These are phyloP conservation scores for Sordaria brevicollis DNA, from an alignment of 495 filamentous ascomycete genomes.

Conservation along the genomic window DNA sequence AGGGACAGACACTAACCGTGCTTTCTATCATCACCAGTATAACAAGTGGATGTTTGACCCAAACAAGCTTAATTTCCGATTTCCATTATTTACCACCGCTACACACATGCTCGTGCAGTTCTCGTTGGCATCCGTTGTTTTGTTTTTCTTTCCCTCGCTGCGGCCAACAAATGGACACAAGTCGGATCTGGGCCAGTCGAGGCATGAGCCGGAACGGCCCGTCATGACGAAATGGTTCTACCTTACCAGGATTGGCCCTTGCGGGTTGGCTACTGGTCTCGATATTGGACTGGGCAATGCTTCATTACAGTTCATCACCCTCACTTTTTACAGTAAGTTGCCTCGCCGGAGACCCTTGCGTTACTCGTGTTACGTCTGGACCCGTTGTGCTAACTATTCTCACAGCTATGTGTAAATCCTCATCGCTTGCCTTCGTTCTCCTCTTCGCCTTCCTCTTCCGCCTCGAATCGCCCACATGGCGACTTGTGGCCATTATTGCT, in stretches of 20 bases:
- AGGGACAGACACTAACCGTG: not conserved
- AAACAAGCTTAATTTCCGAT: conserved; percentile 78
- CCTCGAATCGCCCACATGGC: conserved; percentile 78
- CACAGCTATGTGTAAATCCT: conserved; percentile 97
- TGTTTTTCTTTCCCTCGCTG: conserved; percentile 75
- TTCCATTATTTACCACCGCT: conserved; percentile 91
- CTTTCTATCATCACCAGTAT: conserved; percentile 47
- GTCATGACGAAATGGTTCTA: conserved; percentile 92
- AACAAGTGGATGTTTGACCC: conserved; percentile 99
- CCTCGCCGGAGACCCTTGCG: not conserved
- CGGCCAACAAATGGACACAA: conserved; percentile 50
- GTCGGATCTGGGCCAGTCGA: conserved; percentile 37
- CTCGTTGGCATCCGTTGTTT: conserved; percentile 62
- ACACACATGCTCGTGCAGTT: conserved; percentile 97
- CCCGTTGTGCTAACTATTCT: conserved; percentile 4
- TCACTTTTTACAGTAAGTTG: conserved; percentile 86
- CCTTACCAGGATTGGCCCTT: conserved; percentile 83
- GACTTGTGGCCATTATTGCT: conserved; percentile 74
- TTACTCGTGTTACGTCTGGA: not conserved
- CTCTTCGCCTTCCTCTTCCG: conserved; percentile 92
- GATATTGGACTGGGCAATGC: conserved; percentile 97
- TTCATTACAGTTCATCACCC: conserved; percentile 85
- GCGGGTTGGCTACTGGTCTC: conserved; percentile 84
- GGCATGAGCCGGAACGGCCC: conserved; percentile 50
- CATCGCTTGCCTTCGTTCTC: conserved; percentile 87